Conservation (phyloP, 2,329 filamentous ascomycete genomes). For the Ophiostoma ulmi region DNA sequence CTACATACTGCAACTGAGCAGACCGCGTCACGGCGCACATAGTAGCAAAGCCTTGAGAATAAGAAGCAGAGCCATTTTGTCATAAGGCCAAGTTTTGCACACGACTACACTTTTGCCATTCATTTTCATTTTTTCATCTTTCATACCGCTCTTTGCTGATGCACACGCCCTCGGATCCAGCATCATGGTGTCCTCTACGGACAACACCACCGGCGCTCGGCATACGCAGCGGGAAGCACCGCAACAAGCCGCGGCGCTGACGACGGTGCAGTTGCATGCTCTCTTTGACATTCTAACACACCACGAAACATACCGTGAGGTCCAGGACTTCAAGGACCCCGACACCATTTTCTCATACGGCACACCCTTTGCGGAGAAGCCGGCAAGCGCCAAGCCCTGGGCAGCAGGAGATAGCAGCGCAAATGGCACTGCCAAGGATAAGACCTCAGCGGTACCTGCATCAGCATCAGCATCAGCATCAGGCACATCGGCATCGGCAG, state of each 20-base stretch:
- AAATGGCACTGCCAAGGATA: slow-evolving; percentile 10
- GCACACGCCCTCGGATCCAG: background rate
- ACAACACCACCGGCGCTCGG: background rate
- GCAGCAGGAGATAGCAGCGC: slow-evolving; percentile 1
- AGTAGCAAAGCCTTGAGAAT: background rate
- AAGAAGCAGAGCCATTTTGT: background rate
- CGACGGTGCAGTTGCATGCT: slow-evolving; percentile 43
- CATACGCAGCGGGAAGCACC: background rate
- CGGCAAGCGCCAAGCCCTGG: background rate
- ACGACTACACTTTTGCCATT: background rate
- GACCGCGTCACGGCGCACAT: background rate
- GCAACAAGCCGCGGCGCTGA: slow-evolving; percentile 20
- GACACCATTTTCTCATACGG: slow-evolving; percentile 63
- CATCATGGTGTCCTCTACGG: slow-evolving; percentile 4
- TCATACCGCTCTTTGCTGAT: background rate
- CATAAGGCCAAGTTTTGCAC: background rate
- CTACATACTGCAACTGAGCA: background rate
- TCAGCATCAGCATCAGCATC: background rate
- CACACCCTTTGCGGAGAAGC: slow-evolving; percentile 53
- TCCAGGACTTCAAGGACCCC: slow-evolving; percentile 64
- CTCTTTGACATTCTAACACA: slow-evolving; percentile 58
- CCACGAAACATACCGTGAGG: slow-evolving; percentile 60
- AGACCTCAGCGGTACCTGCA: background rate
- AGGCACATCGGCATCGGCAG: background rate
- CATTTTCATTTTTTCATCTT: background rate